Base-by-base conservation (phyloP, 2,329 filamentous ascomycete genomes). In the Herpotrichia juniperi region DNA sequence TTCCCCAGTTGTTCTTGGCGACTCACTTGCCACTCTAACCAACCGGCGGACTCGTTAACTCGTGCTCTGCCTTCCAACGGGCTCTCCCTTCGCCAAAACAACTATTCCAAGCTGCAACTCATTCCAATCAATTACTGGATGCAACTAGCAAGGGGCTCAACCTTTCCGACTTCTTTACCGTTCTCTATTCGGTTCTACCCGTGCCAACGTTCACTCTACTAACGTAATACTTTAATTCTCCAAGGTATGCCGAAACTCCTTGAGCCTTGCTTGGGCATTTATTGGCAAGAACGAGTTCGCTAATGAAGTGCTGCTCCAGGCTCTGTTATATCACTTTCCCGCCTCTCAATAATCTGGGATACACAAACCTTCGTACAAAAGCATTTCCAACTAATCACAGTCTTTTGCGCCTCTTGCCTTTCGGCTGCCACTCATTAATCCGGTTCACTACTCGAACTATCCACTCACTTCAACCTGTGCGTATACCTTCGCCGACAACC, bases 321-420 rank as follows among this genome's bases (percentile, higher is more conserved):
- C 66, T 66, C 66, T 64, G 51, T 59, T 66, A 64, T 66, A 65
- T 62, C 61, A 58, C 51, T 59, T 65, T 62, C 61, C 60, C 61
- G 61, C 62, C 63, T 63, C 64, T 69, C 68, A 72, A 73, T 68
- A 70, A 61, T 61, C 55, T 59, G 58, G 65, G 67, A 52, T 59
- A 66, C 63, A 68, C 66, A 69, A 66, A 71, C 67, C 68, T 67
- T 73, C 66, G 63, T 72, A 80, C 76, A 77, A 47, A 43, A 49
- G 9, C 35, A 75, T 77, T 72, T 72, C 80, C 79, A 83, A 83
- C 81, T 83, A 83, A 78, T 79, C 77, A 77, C 82, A 75, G 74
- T 85, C 82, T 71, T n/a, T 83, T 77, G 70, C 72, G 72, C 58
- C 58, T 66, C 61, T 72, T 75, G 66, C 69, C 64, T 74, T 74